Evolutionary conservation across 2,329 filamentous ascomycete genomes (phyloP).

Genomic region (Epichloe sp.): DNA sequence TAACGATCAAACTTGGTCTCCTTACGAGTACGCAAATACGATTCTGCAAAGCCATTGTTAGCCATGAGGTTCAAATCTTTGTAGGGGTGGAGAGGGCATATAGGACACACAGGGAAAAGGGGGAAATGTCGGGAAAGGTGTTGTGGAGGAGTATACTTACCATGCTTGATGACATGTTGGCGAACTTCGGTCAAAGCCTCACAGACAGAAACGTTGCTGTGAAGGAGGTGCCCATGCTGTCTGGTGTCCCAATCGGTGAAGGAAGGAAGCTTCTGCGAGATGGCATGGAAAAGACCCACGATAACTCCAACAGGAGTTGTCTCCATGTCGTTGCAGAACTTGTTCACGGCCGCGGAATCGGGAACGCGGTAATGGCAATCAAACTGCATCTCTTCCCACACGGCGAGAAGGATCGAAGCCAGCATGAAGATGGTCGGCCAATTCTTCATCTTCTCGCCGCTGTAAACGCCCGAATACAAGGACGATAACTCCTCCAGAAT

Average conservation of each 20-base stretch:
- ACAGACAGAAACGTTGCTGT: conserved; percentile 84
- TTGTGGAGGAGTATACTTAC: conserved; percentile 40
- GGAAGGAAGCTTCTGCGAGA: conserved; percentile 87
- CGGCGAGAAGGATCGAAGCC: conserved; percentile 78
- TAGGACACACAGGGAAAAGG: not conserved
- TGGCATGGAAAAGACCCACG: conserved; percentile 91
- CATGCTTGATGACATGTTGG: conserved; percentile 84
- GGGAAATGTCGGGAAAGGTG: not conserved
- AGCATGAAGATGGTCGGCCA: conserved; percentile 99
- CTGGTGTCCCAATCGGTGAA: conserved; percentile 90
- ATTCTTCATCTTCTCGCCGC: conserved; percentile 92
- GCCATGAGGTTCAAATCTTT: not conserved
- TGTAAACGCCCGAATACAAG: conserved; percentile 96
- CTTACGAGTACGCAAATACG: conserved; percentile 69
- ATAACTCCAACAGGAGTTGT: conserved; percentile 91
- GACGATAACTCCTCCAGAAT: conserved; percentile 85
- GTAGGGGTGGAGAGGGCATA: no score
- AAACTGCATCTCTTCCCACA: conserved; percentile 99
- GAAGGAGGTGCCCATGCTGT: conserved; percentile 80
- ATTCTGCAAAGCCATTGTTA: conserved; percentile 43
- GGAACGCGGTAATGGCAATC: conserved; percentile 93
- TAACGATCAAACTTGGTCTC: conserved; percentile 76
- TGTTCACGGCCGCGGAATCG: conserved; percentile 70
- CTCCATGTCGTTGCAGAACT: conserved; percentile 97
- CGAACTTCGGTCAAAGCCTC: conserved; percentile 94